Percentiles rank a stretch among this genome's conserved stretches.
Conservation (phyloP, 2,329 filamentous ascomycete species). For the Ceratocystis huliohia region DNA sequence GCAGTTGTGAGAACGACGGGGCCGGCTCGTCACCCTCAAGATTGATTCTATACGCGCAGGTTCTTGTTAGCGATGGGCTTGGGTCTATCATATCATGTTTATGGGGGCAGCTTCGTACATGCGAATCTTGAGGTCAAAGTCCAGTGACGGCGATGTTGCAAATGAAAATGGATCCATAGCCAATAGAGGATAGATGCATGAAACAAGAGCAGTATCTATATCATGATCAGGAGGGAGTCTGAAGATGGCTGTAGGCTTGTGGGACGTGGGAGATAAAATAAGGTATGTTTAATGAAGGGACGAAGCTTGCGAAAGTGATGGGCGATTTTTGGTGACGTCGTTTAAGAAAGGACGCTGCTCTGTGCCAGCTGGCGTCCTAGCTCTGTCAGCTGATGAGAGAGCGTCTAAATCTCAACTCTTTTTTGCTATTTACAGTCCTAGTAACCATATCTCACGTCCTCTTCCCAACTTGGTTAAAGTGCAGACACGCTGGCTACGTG, state of each 20-base stretch:
- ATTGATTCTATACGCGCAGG: conserved; percentile 31
- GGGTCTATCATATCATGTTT: no score
- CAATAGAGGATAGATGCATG: background rate
- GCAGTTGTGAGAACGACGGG: conserved; percentile 50
- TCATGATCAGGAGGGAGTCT: background rate
- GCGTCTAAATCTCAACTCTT: background rate
- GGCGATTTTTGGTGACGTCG: conserved; percentile 12
- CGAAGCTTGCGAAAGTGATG: background rate
- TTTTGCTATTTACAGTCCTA: background rate
- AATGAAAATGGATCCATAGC: conserved; percentile 92
- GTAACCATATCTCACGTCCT: background rate
- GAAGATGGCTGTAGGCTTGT: background rate
- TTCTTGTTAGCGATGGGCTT: background rate
- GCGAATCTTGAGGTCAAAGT: conserved; percentile 56
- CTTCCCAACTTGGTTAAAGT: conserved; percentile 16
- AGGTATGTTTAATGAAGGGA: background rate
- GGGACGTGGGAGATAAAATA: no score
- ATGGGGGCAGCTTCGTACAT: conserved; percentile 37
- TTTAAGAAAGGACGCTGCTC: background rate
- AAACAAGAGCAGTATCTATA: background rate
- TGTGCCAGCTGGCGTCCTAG: background rate
- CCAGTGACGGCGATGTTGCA: conserved; percentile 72
- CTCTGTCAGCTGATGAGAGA: background rate
- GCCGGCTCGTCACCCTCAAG: conserved; percentile 35
- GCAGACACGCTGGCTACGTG: background rate